These are phyloP conservation scores for Chlamydomonas schloesseri DNA, from an alignment of 139 green algal genomes.

Conservation along the genomic window DNA sequence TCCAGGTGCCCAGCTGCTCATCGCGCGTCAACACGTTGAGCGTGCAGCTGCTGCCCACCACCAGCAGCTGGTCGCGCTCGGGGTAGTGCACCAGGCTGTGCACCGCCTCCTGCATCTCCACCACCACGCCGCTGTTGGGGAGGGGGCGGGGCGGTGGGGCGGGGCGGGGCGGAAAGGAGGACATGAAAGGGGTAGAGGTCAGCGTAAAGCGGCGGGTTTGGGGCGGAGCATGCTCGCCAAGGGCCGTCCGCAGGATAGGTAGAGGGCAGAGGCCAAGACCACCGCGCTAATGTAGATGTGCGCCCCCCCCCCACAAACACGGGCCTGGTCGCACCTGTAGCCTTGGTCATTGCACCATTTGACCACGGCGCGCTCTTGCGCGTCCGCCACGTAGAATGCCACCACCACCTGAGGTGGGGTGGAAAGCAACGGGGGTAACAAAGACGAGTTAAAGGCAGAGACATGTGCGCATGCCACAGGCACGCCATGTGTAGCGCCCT, in stretches of 20 bases:
- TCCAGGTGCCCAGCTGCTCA: constrained; percentile 50
- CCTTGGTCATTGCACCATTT: constrained; percentile 69
- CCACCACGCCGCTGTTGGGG: not conserved
- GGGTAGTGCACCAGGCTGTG: constrained; percentile 55
- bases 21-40: constrained; percentile 52
- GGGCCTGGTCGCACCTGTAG: constrained; percentile 26
- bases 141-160: too few species aligned
- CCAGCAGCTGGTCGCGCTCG: constrained; percentile 60
- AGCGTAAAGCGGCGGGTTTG: too few species aligned
- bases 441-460: too few species aligned
- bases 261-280: too few species aligned
- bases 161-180: not conserved
- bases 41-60: constrained; percentile 49
- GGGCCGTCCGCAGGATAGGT: too few species aligned
- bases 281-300: too few species aligned
- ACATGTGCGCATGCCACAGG: too few species aligned
- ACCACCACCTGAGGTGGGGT: constrained; percentile 24
- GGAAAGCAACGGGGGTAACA: too few species aligned
- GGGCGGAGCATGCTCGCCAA: too few species aligned
- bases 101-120: constrained; percentile 47
- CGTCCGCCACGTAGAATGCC: constrained; percentile 16
- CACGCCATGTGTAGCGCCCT: too few species aligned
- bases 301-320: too few species aligned
- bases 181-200: too few species aligned
- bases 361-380: constrained; percentile 28